Conservation (phyloP, 441 rosid species). For the Hypseocharis bilobata region DNA sequence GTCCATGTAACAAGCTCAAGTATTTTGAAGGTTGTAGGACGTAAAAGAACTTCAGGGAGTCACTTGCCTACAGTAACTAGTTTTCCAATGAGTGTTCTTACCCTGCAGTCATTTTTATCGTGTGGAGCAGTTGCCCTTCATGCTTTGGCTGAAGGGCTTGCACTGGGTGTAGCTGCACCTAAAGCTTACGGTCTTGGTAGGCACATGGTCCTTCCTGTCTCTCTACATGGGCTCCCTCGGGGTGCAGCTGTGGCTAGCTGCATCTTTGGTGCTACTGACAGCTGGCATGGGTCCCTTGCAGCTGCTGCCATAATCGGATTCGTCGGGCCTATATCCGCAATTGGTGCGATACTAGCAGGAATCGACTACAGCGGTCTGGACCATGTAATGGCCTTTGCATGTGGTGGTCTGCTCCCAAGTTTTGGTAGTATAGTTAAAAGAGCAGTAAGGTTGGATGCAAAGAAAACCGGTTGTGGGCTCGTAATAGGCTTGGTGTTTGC, state of each 20-base stretch:
- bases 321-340: conserved; percentile 80
- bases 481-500: conserved; percentile 63
- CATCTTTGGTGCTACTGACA: conserved; percentile 74
- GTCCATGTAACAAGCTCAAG: conserved; percentile 46
- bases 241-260: conserved; percentile 99
- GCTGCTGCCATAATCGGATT: conserved; percentile 84
- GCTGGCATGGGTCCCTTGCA: conserved; percentile 82
- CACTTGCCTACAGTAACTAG: conserved; percentile 40
- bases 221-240: conserved; percentile 89
- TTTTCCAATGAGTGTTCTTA: conserved; percentile 58
- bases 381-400: conserved; percentile 78
- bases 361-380: conserved; percentile 91
- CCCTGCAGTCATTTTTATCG: conserved; percentile 79
- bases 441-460: conserved; percentile 48
- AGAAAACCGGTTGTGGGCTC: conserved; percentile 54
- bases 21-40: conserved; percentile 39
- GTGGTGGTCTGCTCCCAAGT: conserved; percentile 75
- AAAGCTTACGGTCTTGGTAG: conserved; percentile 87
- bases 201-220: conserved; percentile 93
- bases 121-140: conserved; percentile 83
- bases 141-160: conserved; percentile 93
- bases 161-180: conserved; percentile 94
- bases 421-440: conserved; percentile 51
- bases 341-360: conserved; percentile 78
- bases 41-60: conserved; percentile 47